These are phyloP conservation scores for Aureobasidium sp. DNA, from an alignment of 2,329 filamentous ascomycete species.

Conservation along the genomic window DNA sequence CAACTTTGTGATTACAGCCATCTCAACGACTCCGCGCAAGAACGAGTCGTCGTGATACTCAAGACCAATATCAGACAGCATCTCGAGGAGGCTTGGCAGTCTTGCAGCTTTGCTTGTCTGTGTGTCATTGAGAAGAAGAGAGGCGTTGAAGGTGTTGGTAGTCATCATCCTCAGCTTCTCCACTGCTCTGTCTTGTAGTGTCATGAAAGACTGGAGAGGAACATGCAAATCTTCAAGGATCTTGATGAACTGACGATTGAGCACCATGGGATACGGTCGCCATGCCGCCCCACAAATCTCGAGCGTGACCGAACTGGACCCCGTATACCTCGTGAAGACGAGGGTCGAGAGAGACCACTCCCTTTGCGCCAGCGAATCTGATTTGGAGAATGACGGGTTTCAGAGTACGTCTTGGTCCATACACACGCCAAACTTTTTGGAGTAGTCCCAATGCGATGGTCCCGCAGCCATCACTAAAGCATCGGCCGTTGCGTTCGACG, in stretches of 20 bases:
- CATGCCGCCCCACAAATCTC: constrained; percentile 66
- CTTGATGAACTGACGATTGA: constrained; percentile 78
- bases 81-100: constrained; percentile 54
- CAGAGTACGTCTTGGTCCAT: constrained; percentile 39
- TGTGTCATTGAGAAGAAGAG: constrained; percentile 56
- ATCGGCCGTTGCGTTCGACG: constrained; percentile 46
- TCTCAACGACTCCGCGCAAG: constrained; percentile 61
- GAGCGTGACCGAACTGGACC: constrained; percentile 45
- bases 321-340: constrained; percentile 54
- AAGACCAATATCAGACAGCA: constrained; percentile 50
- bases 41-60: constrained; percentile 63
- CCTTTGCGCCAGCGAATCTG: constrained; percentile 64
- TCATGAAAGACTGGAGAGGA: constrained; percentile 49
- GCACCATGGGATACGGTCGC: constrained; percentile 57
- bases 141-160: constrained; percentile 51
- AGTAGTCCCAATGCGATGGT: constrained; percentile 58
- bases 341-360: constrained; percentile 65
- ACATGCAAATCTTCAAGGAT: constrained; percentile 74
- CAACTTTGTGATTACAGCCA: constrained; percentile 61
- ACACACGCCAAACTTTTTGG: constrained; percentile 48
- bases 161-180: constrained; percentile 52
- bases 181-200: constrained; percentile 57
- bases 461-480: constrained; percentile 75
- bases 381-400: constrained; percentile 66
- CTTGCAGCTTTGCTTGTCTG: constrained; percentile 53